These are phyloP conservation scores for Aspergillus sp. DNA, from an alignment of 2,329 filamentous ascomycete genomes.

Conservation along the genomic window DNA sequence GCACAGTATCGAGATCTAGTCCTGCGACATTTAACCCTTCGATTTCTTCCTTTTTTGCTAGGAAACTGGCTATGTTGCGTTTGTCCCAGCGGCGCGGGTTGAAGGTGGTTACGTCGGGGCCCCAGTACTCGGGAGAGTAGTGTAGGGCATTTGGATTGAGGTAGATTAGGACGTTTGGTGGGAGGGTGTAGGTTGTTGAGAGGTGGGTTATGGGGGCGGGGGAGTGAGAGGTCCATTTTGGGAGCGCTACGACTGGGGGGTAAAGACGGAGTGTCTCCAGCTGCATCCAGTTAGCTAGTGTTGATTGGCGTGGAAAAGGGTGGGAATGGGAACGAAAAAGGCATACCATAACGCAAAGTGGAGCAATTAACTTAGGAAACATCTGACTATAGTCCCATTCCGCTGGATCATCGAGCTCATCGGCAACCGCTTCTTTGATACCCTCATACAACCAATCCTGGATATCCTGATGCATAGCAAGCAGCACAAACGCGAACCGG, in stretches of 20 bases:
- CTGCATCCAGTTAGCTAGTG: constrained; percentile 20
- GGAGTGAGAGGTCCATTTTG: constrained; percentile 21
- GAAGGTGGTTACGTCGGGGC: constrained; percentile 8
- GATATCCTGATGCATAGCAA: constrained; percentile 40
- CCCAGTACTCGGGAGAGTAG: constrained; percentile 17
- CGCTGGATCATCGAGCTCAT: constrained; percentile 10
- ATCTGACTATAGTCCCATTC: constrained; percentile 30
- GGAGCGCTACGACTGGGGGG: constrained; percentile 23
- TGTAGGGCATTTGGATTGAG: constrained; percentile 13
- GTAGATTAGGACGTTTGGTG: constrained; percentile 9
- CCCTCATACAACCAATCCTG: constrained; percentile 44
- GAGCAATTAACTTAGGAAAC: constrained; percentile 33
- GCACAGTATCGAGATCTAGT: constrained; percentile 14
- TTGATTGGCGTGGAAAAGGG: background rate
- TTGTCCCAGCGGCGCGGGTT: constrained; percentile 16
- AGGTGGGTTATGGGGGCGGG: constrained; percentile 8
- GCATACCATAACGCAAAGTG: constrained; percentile 17
- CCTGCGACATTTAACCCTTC: constrained; percentile 10
- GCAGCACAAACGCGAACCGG: constrained; percentile 36
- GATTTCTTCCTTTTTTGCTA: constrained; percentile 11
- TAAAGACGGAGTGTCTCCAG: constrained; percentile 41
- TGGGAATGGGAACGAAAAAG: background rate
- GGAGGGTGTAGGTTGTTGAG: constrained; percentile 9
- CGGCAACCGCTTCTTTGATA: constrained; percentile 19
- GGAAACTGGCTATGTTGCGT: constrained; percentile 13